These are phyloP conservation scores for Solanum bulbocastanum DNA, from an alignment of 257 asterid species.

Conservation along the genomic window DNA sequence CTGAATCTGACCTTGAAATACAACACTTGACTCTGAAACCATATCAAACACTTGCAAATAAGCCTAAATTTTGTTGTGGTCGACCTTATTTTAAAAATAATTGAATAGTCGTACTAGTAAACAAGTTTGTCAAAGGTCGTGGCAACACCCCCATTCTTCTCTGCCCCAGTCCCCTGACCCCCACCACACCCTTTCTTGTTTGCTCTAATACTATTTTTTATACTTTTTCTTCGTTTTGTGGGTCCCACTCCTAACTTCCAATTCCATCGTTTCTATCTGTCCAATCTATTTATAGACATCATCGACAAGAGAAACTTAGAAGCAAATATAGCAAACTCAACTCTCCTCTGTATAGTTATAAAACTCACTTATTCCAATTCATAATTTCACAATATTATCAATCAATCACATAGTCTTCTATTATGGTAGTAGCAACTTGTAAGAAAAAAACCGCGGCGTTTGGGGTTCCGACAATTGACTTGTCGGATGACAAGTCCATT, in stretches of 20 bases:
- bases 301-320: background rate
- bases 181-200: background rate
- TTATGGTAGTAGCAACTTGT: slow-evolving; percentile 33
- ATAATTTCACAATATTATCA: background rate
- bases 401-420: background rate
- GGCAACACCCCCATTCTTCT: slow-evolving; percentile 2
- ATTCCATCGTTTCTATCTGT: background rate
- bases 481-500: slow-evolving; percentile 22
- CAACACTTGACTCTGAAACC: too few species aligned
- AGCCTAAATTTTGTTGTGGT: background rate
- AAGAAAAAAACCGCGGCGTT: slow-evolving; percentile 28
- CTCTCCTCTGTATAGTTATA: background rate
- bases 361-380: background rate
- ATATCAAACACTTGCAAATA: background rate
- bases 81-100: background rate
- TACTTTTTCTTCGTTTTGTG: background rate
- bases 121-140: slow-evolving; percentile 6
- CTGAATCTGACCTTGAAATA: too few species aligned
- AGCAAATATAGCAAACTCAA: background rate
- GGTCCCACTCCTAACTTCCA: background rate
- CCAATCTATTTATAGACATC: background rate
- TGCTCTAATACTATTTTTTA: background rate
- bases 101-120: background rate
- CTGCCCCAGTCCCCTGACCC: slow-evolving; percentile 19
- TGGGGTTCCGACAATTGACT: slow-evolving; percentile 46